These are phyloP conservation scores for Blastomyces parvus DNA, from an alignment of 2,329 filamentous ascomycete genomes.

Conservation along the genomic window DNA sequence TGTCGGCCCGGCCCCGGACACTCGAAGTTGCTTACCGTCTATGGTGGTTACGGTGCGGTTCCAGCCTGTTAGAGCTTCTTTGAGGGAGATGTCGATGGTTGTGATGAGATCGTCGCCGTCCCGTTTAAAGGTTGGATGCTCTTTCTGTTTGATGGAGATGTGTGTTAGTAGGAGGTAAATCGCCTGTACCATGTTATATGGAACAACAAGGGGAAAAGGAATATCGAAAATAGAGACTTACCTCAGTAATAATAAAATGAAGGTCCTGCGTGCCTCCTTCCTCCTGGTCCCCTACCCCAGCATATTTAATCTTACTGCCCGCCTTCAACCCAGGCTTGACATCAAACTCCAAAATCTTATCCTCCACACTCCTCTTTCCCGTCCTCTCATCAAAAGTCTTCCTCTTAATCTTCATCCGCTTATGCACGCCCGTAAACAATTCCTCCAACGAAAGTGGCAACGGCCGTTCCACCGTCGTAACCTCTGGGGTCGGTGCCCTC, in stretches of 20 bases:
- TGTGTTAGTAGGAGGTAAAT: constrained; percentile 6
- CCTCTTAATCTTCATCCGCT: constrained; percentile 97
- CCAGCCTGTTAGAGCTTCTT: constrained; percentile 94
- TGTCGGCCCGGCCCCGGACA: constrained; percentile 75
- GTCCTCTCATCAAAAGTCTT: constrained; percentile 78
- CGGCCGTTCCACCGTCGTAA: constrained; percentile 80
- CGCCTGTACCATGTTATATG: background rate
- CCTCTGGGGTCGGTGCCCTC: constrained; percentile 58
- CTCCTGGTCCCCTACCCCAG: constrained; percentile 93
- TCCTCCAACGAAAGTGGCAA: constrained; percentile 79
- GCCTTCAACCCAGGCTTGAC: constrained; percentile 95
- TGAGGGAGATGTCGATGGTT: constrained; percentile 71
- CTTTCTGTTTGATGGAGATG: constrained; percentile 57
- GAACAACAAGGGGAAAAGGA: background rate
- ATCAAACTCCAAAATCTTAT: constrained; percentile 85
- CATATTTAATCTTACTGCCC: constrained; percentile 97
- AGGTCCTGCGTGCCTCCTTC: constrained; percentile 93
- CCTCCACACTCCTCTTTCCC: constrained; percentile 75
- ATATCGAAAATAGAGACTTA: constrained; percentile 40
- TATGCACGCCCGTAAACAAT: constrained; percentile 72
- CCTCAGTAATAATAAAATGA: constrained; percentile 90
- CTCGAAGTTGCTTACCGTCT: constrained; percentile 72
- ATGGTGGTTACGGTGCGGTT: constrained; percentile 84
- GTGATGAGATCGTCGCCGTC: constrained; percentile 80
- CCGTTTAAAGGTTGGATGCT: constrained; percentile 72